Evolutionary conservation across 768 basidiomycete species (phyloP).

Genomic region (Trametes elegans): DNA sequence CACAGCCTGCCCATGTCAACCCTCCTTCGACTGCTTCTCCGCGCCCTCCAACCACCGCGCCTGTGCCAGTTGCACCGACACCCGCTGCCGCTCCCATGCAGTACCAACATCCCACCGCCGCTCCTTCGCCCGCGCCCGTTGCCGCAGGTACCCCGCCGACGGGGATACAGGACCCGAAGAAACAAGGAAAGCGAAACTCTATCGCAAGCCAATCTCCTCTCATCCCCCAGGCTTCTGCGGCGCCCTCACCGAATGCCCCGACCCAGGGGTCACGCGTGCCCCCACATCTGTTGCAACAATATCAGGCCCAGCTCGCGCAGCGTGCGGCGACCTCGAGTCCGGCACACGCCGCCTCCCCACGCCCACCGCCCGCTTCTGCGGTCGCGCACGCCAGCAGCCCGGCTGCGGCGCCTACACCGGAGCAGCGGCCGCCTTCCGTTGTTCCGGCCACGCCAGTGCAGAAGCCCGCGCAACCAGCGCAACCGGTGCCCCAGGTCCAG

Average conservation of each 20-base stretch:
- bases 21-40: background rate
- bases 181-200: slow-evolving; percentile 7
- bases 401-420: slow-evolving; percentile 2
- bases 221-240: slow-evolving; percentile 16
- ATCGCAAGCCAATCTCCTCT: slow-evolving; percentile 10
- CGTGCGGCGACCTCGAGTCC: slow-evolving; percentile 16
- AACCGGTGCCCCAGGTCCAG: slow-evolving; percentile 17
- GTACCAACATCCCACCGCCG: background rate
- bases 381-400: slow-evolving; percentile 19
- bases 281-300: slow-evolving; percentile 24
- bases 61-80: slow-evolving; percentile 5
- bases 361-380: slow-evolving; percentile 8
- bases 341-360: slow-evolving; percentile 17
- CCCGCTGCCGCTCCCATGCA: background rate
- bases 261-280: slow-evolving; percentile 24
- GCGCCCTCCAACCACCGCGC: background rate
- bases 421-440: slow-evolving; percentile 13
- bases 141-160: slow-evolving; percentile 1
- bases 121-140: slow-evolving; percentile 7
- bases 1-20: background rate
- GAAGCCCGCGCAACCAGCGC: background rate
- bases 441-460: slow-evolving; percentile 1
- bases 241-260: slow-evolving; percentile 21
- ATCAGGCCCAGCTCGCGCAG: slow-evolving; percentile 8
- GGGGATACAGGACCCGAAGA: slow-evolving; percentile 2